Evolutionary conservation across 225 moss, liverwort and hornwort genomes (phyloP).

Genomic region (Lunularia cruciata): DNA sequence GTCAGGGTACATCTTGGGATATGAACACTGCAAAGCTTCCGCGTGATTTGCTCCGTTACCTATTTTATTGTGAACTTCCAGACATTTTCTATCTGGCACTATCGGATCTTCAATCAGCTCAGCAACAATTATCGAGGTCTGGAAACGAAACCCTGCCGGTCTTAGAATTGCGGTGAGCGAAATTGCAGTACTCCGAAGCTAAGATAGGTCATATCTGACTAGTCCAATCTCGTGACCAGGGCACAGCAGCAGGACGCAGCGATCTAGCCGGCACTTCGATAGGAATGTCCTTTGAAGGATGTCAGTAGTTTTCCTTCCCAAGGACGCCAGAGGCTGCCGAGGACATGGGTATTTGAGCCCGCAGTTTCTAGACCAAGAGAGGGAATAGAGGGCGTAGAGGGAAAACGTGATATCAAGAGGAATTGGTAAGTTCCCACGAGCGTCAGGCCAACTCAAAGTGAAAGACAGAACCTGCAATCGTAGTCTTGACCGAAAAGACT

Average conservation of each 20-base stretch:
- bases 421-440: no score
- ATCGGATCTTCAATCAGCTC: no score
- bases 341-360: background rate
- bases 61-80: background rate
- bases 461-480: no score
- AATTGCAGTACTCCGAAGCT: no score
- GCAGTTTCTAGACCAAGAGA: background rate
- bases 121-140: background rate
- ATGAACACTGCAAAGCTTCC: background rate
- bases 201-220: constrained; percentile 9
- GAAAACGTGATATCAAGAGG: constrained; percentile 2
- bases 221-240: constrained; percentile 7
- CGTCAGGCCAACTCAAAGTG: no score
- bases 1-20: no score
- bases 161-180: background rate
- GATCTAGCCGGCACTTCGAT: background rate
- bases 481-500: no score
- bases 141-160: background rate
- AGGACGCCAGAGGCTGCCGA: background rate
- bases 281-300: no score
- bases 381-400: background rate
- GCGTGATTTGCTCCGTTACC: background rate
- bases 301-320: background rate
- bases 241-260: background rate
- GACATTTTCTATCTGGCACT: no score